These are phyloP conservation scores for Martensiomyces pterosporus DNA, from an alignment of 192 early-diverging fungal species.

Conservation along the genomic window DNA sequence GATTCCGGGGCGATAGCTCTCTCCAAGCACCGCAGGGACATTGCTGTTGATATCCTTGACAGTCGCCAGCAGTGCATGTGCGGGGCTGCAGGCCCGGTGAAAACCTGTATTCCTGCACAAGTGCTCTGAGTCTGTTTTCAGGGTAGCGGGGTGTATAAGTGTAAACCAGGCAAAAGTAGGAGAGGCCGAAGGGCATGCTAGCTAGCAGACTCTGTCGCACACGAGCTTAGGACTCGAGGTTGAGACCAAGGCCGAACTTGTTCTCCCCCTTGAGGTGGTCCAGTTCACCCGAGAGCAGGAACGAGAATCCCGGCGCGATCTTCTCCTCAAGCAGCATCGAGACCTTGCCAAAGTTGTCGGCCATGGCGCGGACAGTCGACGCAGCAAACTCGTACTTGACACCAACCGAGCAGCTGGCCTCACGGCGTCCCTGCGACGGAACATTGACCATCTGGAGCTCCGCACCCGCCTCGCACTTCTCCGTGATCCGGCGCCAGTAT, in stretches of 20 bases:
- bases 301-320: slow-evolving; percentile 89
- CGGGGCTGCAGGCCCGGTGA: too few relatives aligned
- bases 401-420: slow-evolving; percentile 90
- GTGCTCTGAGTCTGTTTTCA: too few relatives aligned
- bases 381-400: slow-evolving; percentile 96
- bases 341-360: slow-evolving; percentile 87
- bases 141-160: too few relatives aligned
- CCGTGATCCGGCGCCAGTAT: slow-evolving; percentile 88
- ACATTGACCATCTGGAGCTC: slow-evolving; percentile 79
- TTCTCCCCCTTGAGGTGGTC: slow-evolving; percentile 91
- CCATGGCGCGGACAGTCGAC: slow-evolving; percentile 86
- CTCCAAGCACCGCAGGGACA: too few relatives aligned
- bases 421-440: slow-evolving; percentile 63
- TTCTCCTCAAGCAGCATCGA: slow-evolving; percentile 90
- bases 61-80: too few relatives aligned
- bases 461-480: slow-evolving; percentile 88
- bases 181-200: too few relatives aligned
- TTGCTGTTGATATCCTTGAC: too few relatives aligned
- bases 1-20: too few relatives aligned
- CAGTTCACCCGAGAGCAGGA: slow-evolving; percentile 88
- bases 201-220: too few relatives aligned
- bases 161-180: too few relatives aligned
- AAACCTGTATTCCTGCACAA: too few relatives aligned
- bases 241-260: slow-evolving; percentile 83
- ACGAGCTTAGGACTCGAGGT: slow-evolving; percentile 71